These are phyloP conservation scores for Suillus tomentosus DNA, from an alignment of 768 basidiomycete genomes.

Conservation along the genomic window DNA sequence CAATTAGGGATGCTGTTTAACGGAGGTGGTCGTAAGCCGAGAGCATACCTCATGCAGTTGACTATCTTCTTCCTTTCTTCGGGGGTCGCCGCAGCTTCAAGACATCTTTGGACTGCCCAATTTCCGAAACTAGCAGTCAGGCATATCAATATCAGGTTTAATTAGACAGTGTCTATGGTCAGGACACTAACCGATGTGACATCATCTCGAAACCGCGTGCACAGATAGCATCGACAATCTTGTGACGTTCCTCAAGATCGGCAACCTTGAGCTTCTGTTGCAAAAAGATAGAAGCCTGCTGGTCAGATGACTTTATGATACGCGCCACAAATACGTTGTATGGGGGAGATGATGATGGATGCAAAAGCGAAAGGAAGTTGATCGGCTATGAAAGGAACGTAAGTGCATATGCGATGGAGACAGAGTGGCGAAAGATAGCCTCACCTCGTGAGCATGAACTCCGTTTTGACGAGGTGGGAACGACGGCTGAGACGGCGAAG, in stretches of 20 bases:
- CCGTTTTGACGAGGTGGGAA: constrained; percentile 29
- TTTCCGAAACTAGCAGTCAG: constrained; percentile 71
- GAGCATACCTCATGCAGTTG: constrained; percentile 74
- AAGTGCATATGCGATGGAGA: constrained; percentile 21
- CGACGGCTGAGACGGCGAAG: constrained; percentile 28
- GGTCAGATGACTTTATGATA: constrained; percentile 88
- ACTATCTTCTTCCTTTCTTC: constrained; percentile 84
- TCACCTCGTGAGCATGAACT: constrained; percentile 54
- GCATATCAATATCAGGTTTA: constrained; percentile 7
- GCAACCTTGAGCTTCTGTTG: constrained; percentile 91
- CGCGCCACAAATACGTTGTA: constrained; percentile 81
- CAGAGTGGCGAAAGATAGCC: constrained; percentile 18
- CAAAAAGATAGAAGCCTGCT: constrained; percentile 88
- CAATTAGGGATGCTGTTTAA: neutral
- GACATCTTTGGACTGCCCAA: constrained; percentile 87
- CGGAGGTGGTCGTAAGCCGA: neutral
- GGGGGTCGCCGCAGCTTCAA: constrained; percentile 73
- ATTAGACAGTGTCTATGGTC: neutral
- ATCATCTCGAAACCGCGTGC: constrained; percentile 89
- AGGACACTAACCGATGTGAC: constrained; percentile 67
- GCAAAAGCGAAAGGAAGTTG: constrained; percentile 64
- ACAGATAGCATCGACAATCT: constrained; percentile 88
- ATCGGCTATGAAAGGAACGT: constrained; percentile 60
- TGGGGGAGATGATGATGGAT: constrained; percentile 74
- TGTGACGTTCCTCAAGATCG: constrained; percentile 70